Base-by-base conservation (phyloP, 495 filamentous ascomycete species). In the Coniosporium apollinis region DNA sequence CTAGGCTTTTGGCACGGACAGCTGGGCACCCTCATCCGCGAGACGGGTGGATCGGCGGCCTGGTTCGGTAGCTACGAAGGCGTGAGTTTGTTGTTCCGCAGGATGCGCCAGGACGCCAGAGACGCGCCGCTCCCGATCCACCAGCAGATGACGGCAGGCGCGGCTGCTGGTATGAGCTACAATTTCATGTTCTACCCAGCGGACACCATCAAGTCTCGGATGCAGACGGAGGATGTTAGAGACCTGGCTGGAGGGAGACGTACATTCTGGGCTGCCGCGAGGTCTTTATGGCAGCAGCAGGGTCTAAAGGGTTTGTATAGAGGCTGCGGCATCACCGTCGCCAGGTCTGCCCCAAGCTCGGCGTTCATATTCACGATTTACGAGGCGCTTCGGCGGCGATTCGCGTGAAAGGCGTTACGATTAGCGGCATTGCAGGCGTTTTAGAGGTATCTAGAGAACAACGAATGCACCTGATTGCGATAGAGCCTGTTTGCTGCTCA, bases 21-120 rank as follows among this genome's bases (percentile, higher is more conserved):
- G 51, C 52, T 85, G 36, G 91, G 89, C 7, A 99, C 91, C 1
- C 64, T 99, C 28, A 78, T 96, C 39, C 75, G 91, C 9, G 91
- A 99, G 56, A 86, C 84, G 0, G 91, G 91, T 8, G 91, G 91
- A 2, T 79, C 74, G 31, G 82, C 83, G 14, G 84, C 86, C 1
- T 99, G 91, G 91, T 99, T 99, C 49, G 91, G 91, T 14, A 66
- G 70, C 35, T 92, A 92, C 50, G 91, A 96, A 59, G 84, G 79
- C 4, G 67, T 75, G 1, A 71, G 71, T 0, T 66, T 71, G 8
- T 53, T 80, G 19, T 78, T 94, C 52, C 64, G 64, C 22, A 47
- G 48, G 15, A 55, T 48, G 11, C 21, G 51, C n/a, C 9, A 29
- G 42, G 11, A 22, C 21, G 34, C 33, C 8, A 24, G 38, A 3